Conservation (phyloP, 441 rosid genomes). For the Theobroma grandiflorum region DNA sequence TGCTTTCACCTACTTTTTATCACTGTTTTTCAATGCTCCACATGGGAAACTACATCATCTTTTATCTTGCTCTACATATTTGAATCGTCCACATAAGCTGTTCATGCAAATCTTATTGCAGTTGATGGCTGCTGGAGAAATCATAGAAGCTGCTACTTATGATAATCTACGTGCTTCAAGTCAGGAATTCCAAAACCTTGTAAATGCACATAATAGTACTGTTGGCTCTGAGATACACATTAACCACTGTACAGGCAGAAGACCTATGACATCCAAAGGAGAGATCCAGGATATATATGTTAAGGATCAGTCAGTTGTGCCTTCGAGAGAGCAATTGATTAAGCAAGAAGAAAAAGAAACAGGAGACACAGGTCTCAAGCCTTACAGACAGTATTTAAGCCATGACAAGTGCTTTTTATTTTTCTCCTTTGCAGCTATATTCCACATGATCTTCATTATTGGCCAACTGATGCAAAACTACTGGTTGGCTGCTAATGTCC, state of each 20-base stretch:
- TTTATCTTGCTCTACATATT: background rate
- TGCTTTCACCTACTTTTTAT: background rate
- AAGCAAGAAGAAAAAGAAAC: conserved; percentile 53
- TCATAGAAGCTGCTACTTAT: conserved; percentile 35
- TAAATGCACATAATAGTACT: conserved; percentile 39
- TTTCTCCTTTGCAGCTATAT: conserved; percentile 27
- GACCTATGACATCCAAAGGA: conserved; percentile 10
- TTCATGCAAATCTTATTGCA: conserved; percentile 21
- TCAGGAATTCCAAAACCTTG: conserved; percentile 48
- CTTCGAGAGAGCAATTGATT: conserved; percentile 46
- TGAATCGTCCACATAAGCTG: background rate
- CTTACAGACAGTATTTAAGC: conserved; percentile 50
- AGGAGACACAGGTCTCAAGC: conserved; percentile 53
- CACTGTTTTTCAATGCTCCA: background rate
- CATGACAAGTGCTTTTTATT: conserved; percentile 44
- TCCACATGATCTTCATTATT: conserved; percentile 36
- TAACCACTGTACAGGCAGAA: conserved; percentile 18
- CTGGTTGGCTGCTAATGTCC: conserved; percentile 50
- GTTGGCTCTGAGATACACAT: conserved; percentile 21
- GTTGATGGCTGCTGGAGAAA: conserved; percentile 47
- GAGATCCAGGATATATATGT: conserved; percentile 33
- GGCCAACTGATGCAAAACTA: conserved; percentile 44
- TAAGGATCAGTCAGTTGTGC: background rate
- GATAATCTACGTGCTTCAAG: conserved; percentile 36
- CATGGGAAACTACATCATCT: too few relatives aligned